A percentile compares a stretch with the other conserved stretches of the same genome.
These are phyloP conservation scores for Moniliella sp. DNA, from an alignment of 1,284 basidiomycete genomes.

Conservation along the genomic window DNA sequence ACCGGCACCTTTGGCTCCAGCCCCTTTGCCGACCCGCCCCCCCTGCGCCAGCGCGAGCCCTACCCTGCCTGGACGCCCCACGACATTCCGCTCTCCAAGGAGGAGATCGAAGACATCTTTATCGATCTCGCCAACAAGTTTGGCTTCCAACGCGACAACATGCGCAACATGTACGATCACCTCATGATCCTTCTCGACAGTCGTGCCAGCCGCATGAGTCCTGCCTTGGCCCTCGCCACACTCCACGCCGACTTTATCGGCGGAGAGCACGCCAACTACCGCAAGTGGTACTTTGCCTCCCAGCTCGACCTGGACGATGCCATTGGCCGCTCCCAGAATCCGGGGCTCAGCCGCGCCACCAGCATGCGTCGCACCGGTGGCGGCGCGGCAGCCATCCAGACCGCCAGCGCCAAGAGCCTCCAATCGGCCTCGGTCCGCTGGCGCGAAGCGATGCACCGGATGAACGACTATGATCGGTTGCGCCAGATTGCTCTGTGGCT, in stretches of 20 bases:
- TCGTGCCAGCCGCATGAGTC: conserved; percentile 55
- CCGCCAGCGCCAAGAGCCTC: conserved; percentile 51
- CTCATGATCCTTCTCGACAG: conserved; percentile 85
- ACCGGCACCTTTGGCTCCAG: conserved; percentile 6
- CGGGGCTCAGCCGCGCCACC: conserved; percentile 60
- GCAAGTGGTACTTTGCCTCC: conserved; percentile 86
- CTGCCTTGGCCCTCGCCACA: conserved; percentile 69
- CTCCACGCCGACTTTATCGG: conserved; percentile 97
- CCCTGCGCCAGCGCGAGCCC: conserved; percentile 44
- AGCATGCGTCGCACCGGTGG: conserved; percentile 45
- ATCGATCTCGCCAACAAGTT: conserved; percentile 96
- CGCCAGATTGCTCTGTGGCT: conserved; percentile 88
- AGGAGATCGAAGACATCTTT: conserved; percentile 96
- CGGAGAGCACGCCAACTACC: conserved; percentile 44
- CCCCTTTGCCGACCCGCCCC: conserved; percentile 8
- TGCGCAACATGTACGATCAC: conserved; percentile 65
- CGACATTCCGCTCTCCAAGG: conserved; percentile 82
- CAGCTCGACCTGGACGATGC: conserved; percentile 96
- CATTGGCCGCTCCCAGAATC: conserved; percentile 74
- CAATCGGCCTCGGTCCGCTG: conserved; percentile 71
- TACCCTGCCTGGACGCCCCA: conserved; percentile 80
- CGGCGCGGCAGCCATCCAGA: conserved; percentile 38
- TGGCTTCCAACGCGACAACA: conserved; percentile 69
- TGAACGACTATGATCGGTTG: conserved; percentile 92
- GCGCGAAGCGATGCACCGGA: conserved; percentile 93